phyloP scores from a whole-genome alignment of 441 rosid genomes.

The Eutrema salsugineum region DNA sequence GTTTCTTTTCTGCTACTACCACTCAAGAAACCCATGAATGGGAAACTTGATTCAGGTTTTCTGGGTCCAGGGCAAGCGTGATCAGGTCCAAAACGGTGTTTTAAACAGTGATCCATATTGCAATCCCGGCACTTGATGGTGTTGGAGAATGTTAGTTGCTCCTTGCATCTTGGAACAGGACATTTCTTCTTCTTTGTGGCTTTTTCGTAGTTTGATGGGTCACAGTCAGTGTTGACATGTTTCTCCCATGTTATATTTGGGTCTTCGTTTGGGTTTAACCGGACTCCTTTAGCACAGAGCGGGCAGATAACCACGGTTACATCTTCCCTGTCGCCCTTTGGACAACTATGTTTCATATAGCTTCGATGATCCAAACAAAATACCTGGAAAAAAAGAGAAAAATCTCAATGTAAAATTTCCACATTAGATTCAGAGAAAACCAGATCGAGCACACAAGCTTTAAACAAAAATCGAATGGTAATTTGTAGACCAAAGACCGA shows the following conservation, averaged over 20 bases:
- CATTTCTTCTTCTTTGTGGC: constrained; percentile 84
- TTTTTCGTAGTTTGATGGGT: constrained; percentile 86
- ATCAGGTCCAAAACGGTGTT: constrained; percentile 85
- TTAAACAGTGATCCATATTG: constrained; percentile 73
- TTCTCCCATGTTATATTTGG: constrained; percentile 84
- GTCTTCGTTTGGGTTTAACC: constrained; percentile 66
- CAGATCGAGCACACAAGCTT: not conserved
- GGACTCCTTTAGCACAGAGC: constrained; percentile 85
- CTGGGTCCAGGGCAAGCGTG: constrained; percentile 75
- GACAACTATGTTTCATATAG: constrained; percentile 66
- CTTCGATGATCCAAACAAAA: constrained; percentile 86
- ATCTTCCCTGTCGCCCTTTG: constrained; percentile 63
- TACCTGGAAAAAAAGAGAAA: constrained; percentile 41
- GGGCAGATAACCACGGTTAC: constrained; percentile 89
- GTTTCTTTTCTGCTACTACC: constrained; percentile 52
- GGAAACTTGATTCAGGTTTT: constrained; percentile 46
- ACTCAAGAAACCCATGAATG: constrained; percentile 49
- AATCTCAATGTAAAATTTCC: not conserved
- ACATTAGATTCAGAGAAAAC: not conserved
- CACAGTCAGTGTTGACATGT: constrained; percentile 80
- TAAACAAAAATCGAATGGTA: not conserved
- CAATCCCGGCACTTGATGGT: constrained; percentile 88
- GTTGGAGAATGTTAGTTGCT: constrained; percentile 76
- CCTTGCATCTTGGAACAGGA: constrained; percentile 82
- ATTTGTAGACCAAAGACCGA: not conserved